Percentiles rank a stretch among this genome's conserved stretches.
Conservation (phyloP, 2,329 filamentous ascomycete species). For the Beauveria sp. region DNA sequence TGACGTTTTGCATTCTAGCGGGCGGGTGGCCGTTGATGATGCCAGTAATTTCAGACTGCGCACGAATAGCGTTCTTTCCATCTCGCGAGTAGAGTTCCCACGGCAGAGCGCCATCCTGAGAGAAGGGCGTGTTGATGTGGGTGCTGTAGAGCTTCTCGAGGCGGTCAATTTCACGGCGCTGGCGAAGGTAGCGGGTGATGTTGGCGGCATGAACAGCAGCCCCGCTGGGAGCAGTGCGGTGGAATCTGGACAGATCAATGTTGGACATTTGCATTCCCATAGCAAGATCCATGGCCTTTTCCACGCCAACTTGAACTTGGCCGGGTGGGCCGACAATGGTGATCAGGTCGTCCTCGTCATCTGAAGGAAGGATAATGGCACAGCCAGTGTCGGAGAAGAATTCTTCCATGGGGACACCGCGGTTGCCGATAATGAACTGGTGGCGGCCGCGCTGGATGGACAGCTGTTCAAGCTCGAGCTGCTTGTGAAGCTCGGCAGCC, state of each 20-base stretch:
- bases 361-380: conserved; percentile 70
- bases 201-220: conserved; percentile 74
- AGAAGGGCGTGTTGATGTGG: conserved; percentile 76
- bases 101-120: conserved; percentile 60
- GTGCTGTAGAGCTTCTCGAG: conserved; percentile 74
- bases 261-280: conserved; percentile 78
- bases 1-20: conserved; percentile 57
- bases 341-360: conserved; percentile 73
- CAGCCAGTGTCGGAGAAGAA: conserved; percentile 91
- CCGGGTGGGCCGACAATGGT: conserved; percentile 76
- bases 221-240: conserved; percentile 64
- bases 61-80: conserved; percentile 72
- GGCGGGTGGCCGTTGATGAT: conserved; percentile 70
- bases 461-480: conserved; percentile 70
- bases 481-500: conserved; percentile 65
- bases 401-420: conserved; percentile 70
- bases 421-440: conserved; percentile 88
- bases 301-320: conserved; percentile 65
- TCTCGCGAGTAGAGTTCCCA: conserved; percentile 89
- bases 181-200: conserved; percentile 78
- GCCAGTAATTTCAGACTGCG: conserved; percentile 66
- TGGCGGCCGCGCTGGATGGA: conserved; percentile 81
- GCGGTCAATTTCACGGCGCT: conserved; percentile 73
- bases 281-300: conserved; percentile 82
- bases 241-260: conserved; percentile 74